A percentile compares a stretch with the other conserved stretches of the same genome.
phyloP scores from a whole-genome alignment of 768 basidiomycete species.

The Russula compacta region DNA sequence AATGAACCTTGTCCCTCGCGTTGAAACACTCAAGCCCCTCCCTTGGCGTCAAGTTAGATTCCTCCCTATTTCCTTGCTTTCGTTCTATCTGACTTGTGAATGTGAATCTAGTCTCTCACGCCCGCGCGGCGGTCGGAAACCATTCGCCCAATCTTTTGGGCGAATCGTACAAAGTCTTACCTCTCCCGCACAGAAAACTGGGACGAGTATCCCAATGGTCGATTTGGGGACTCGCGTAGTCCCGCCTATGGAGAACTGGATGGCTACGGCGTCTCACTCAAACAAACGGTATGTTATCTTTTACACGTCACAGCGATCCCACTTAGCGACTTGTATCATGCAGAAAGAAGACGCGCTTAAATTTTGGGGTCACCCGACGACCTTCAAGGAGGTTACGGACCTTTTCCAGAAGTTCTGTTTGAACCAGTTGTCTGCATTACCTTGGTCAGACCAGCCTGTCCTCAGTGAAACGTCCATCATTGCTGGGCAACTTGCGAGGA shows the following conservation, averaged over 20 bases:
- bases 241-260: slow-evolving; percentile 98
- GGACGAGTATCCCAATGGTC: slow-evolving; percentile 99
- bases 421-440: slow-evolving; percentile 64
- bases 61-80: slow-evolving; percentile 1
- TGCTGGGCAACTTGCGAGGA: slow-evolving; percentile 61
- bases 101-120: slow-evolving; percentile 62
- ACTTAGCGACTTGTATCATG: neutral
- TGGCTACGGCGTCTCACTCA: slow-evolving; percentile 89
- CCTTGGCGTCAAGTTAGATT: slow-evolving; percentile 85
- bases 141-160: slow-evolving; percentile 99
- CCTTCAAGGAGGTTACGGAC: slow-evolving; percentile 50
- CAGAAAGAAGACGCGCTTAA: slow-evolving; percentile 82
- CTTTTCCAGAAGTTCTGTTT: slow-evolving; percentile 84
- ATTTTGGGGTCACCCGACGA: slow-evolving; percentile 79
- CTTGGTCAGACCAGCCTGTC: slow-evolving; percentile 92
- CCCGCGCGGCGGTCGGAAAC: slow-evolving; percentile 84
- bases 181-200: slow-evolving; percentile 95
- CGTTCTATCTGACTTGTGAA: slow-evolving; percentile 13
- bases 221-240: slow-evolving; percentile 94
- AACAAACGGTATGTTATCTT: slow-evolving; percentile 58
- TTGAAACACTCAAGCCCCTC: slow-evolving; percentile 88
- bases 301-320: neutral
- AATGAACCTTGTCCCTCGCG: slow-evolving; percentile 74
- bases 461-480: slow-evolving; percentile 80
- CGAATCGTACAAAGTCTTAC: slow-evolving; percentile 92